Evolutionary conservation across 2,329 filamentous ascomycete genomes (phyloP).

Genomic region (Xylaria digitata): DNA sequence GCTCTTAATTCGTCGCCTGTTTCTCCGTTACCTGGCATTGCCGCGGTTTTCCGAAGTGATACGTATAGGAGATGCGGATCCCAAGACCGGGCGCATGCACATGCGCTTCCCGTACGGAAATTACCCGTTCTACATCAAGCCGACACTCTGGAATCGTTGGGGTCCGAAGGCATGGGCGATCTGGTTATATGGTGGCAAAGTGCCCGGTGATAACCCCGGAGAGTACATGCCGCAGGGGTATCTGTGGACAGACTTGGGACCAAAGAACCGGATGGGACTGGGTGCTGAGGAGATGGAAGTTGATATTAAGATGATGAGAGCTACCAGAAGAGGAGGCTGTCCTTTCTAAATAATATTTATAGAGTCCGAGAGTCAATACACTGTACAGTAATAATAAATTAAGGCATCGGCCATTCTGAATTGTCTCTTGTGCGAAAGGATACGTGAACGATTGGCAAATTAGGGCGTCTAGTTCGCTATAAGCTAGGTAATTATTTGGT

Average conservation of each 20-base stretch:
- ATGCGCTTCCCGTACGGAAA: slow-evolving; percentile 63
- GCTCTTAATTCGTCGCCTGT: slow-evolving; percentile 64
- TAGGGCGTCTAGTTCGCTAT: too few relatives aligned
- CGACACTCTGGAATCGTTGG: slow-evolving; percentile 71
- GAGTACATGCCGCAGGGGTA: slow-evolving; percentile 63
- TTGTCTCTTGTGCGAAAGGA: too few relatives aligned
- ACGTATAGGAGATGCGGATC: slow-evolving; percentile 61
- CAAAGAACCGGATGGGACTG: slow-evolving; percentile 63
- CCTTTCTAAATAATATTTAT: slow-evolving; percentile 45
- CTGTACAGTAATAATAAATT: too few relatives aligned
- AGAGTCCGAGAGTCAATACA: too few relatives aligned
- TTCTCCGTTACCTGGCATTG: slow-evolving; percentile 67
- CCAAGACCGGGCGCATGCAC: slow-evolving; percentile 64
- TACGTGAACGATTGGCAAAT: too few relatives aligned
- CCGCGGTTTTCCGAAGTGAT: slow-evolving; percentile 63
- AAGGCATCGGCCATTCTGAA: too few relatives aligned
- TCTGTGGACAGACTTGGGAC: slow-evolving; percentile 70
- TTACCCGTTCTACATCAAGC: slow-evolving; percentile 73
- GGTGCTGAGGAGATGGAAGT: slow-evolving; percentile 62
- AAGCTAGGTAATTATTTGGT: too few relatives aligned
- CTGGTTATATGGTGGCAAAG: slow-evolving; percentile 56
- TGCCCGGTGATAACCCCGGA: slow-evolving; percentile 58
- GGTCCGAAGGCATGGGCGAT: slow-evolving; percentile 65
- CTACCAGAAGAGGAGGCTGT: slow-evolving; percentile 48
- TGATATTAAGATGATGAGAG: slow-evolving; percentile 53